Conservation (phyloP, 805 yeast species). For the Teunomyces funiuensis region DNA sequence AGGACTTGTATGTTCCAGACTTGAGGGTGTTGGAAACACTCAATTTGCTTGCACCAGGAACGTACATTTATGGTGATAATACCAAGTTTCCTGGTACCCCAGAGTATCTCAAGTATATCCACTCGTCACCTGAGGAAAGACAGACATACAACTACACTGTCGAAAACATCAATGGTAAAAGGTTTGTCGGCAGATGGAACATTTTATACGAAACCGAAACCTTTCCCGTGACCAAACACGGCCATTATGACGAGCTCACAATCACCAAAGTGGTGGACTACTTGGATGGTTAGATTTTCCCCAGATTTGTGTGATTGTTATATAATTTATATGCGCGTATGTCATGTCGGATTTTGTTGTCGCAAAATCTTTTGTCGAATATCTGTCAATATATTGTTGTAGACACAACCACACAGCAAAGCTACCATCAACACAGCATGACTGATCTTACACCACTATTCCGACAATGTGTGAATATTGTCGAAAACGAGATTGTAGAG, state of each 20-base stretch:
- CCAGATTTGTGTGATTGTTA: not conserved
- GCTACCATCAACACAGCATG: constrained; percentile 24
- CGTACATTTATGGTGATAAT: constrained; percentile 41
- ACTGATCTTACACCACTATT: constrained; percentile 51
- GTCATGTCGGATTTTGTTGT: not conserved
- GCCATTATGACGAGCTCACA: constrained; percentile 20
- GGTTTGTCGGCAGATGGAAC: constrained; percentile 41
- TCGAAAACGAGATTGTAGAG: constrained; percentile 31
- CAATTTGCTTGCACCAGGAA: constrained; percentile 39
- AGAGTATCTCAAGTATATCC: constrained; percentile 39
- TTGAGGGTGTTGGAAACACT: constrained; percentile 41
- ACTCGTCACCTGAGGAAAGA: constrained; percentile 36
- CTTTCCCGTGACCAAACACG: constrained; percentile 8
- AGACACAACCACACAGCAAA: not conserved
- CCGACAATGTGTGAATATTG: constrained; percentile 46
- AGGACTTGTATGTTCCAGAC: constrained; percentile 40
- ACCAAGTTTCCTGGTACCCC: constrained; percentile 36
- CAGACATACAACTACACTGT: constrained; percentile 24
- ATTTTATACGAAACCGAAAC: constrained; percentile 36
- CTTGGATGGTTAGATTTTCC: constrained; percentile 20
- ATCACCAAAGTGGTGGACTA: constrained; percentile 30
- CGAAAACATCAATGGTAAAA: constrained; percentile 26
- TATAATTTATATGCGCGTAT: not conserved
- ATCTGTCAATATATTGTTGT: not conserved
- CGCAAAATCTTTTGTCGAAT: not conserved